Base-by-base conservation (phyloP, 1,284 basidiomycete genomes). In the Phlebopus sp. region DNA sequence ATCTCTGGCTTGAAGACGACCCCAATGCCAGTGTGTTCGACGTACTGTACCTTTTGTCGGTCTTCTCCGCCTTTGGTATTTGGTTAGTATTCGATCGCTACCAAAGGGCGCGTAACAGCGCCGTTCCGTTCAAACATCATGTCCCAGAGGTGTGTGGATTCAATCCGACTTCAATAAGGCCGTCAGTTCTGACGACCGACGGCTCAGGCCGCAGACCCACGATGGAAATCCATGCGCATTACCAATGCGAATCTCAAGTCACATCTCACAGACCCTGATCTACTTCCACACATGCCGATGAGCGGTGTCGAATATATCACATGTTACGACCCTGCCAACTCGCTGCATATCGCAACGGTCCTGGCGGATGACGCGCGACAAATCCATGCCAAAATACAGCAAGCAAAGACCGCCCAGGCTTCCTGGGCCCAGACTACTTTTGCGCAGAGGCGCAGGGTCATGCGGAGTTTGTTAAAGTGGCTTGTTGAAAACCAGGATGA, bases 261-360 rank as follows among this genome's bases (percentile, higher is more conserved):
- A 1, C 87, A 92, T 66, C 62, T 78, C 31, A 69, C 72, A 5
- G 74, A 82, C 53, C 66, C 71, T 4, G 73, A 76, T n/a, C 69
- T 91, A 19, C 80, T 84, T 6, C 63, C 71, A 3, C 60, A 76
- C 36, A 67, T 71, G 18, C 69, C 77, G 4, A 67, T 70, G n/a
- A 77, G 74, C 29, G 67, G 79, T 37, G 74, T 81, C 49, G 63
- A 65, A 21, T 91, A 87, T 58, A 87, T 98, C 47, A 94, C 92
- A 2, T 86, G 86, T 67, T 97, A 85, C 60, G 95, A 97, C 65
- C 95, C 95, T 8, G 84, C 92, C 5, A 96, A 91, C 4, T 87
- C 84, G 17, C 74, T 86, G 38, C 87, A 94, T 59, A 75, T 94
- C 43, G 80, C 70, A 19, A 89, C 86, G 1, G 67, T 80, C 59